Evolutionary conservation across 345 rosid genomes (phyloP).

Genomic region (Brassica carinata): DNA sequence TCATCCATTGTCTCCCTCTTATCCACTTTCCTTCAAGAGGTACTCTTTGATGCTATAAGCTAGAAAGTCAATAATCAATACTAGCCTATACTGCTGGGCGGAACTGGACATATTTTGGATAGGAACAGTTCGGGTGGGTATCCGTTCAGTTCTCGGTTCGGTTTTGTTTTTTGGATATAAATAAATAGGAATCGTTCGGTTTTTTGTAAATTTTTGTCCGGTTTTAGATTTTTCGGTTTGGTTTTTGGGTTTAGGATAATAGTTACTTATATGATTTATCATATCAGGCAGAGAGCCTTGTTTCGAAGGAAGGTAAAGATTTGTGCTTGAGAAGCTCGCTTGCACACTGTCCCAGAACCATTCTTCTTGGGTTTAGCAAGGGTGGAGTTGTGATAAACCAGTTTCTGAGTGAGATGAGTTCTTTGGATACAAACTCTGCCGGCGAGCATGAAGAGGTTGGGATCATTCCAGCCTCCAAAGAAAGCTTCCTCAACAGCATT

Average conservation of each 20-base stretch:
- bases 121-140: no score
- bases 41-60: conserved; percentile 11
- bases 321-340: conserved; percentile 7
- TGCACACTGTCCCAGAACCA: conserved; percentile 47
- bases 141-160: no score
- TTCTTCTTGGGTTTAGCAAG: conserved; percentile 82
- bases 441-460: conserved; percentile 38
- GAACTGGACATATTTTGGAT: no score
- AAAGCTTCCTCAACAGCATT: conserved; percentile 60
- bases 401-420: conserved; percentile 67
- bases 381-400: conserved; percentile 91
- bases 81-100: not conserved
- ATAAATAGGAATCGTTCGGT: no score
- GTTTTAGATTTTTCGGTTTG: no score
- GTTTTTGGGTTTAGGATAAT: no score
- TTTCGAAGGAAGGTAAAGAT: conserved; percentile 26
- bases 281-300: conserved; percentile 45
- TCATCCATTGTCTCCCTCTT: conserved; percentile 59
- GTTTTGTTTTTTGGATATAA: no score
- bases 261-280: not conserved
- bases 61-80: not conserved
- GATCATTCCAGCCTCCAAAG: conserved; percentile 54
- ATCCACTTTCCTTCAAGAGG: conserved; percentile 62
- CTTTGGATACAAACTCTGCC: conserved; percentile 28
- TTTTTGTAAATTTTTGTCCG: no score